Percentiles rank a stretch among this genome's conserved stretches.
Evolutionary conservation across 805 yeast species (phyloP).

Genomic region (Dipodascopsis uninucleata): DNA sequence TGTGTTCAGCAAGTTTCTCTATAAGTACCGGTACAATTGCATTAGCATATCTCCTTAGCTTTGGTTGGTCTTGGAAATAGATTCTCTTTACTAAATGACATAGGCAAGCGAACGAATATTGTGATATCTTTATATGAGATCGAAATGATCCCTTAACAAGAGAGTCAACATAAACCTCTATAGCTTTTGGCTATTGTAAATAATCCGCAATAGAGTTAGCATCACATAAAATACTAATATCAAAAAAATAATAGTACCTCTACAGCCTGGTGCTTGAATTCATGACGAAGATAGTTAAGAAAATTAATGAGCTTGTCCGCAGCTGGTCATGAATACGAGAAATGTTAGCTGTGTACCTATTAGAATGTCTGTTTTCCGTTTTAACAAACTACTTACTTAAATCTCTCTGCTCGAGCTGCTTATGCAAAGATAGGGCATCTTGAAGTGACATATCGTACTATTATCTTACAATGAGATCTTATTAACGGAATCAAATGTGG

Average conservation of each 20-base stretch:
- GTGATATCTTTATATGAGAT: slow-evolving; percentile 11
- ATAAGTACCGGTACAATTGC: slow-evolving; percentile 37
- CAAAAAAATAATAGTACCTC: slow-evolving; percentile 10
- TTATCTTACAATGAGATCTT: too few species aligned
- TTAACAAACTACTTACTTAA: slow-evolving; percentile 2
- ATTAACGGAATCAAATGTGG: too few species aligned
- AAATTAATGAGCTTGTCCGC: slow-evolving; percentile 3
- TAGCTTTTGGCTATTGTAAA: slow-evolving; percentile 13
- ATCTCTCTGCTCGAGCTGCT: slow-evolving; percentile 9
- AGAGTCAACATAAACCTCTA: slow-evolving; percentile 15
- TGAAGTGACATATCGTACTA: slow-evolving; percentile 14
- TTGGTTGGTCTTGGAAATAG: slow-evolving; percentile 40
- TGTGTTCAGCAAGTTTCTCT: slow-evolving; percentile 35
- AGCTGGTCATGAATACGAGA: slow-evolving; percentile 1
- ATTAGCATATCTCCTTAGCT: slow-evolving; percentile 35
- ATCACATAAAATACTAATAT: not conserved
- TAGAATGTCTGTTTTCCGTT: not conserved
- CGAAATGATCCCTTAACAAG: slow-evolving; percentile 14
- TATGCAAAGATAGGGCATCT: slow-evolving; percentile 6
- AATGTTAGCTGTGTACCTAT: too few species aligned
- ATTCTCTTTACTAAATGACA: slow-evolving; percentile 46
- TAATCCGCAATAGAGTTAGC: not conserved
- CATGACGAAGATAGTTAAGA: slow-evolving; percentile 16
- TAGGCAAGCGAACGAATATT: slow-evolving; percentile 41
- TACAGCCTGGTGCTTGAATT: slow-evolving; percentile 23